A percentile compares a stretch with the other conserved stretches of the same genome.
These are phyloP conservation scores for Pseudogymnoascus sp. DNA, from an alignment of 2,329 filamentous ascomycete species.

Conservation along the genomic window DNA sequence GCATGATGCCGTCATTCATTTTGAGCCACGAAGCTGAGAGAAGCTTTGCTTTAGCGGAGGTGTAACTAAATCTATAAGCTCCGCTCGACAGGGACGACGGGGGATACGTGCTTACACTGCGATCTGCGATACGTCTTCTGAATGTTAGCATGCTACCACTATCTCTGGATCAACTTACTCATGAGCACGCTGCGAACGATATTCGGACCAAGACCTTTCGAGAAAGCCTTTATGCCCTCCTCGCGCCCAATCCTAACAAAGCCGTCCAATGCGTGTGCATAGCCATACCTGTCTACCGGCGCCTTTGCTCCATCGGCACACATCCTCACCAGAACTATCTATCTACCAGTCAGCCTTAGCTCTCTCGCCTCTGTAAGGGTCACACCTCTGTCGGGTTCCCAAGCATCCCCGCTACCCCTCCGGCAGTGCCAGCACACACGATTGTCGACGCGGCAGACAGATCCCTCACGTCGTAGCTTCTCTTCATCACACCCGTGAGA, in stretches of 20 bases:
- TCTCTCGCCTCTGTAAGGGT: background rate
- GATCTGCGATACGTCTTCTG: constrained; percentile 35
- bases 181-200: constrained; percentile 36
- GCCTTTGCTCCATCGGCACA: constrained; percentile 37
- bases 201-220: constrained; percentile 33
- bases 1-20: constrained; percentile 32
- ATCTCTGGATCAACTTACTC: constrained; percentile 28
- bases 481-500: constrained; percentile 26
- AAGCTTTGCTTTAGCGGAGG: constrained; percentile 2
- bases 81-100: background rate
- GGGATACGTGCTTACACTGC: constrained; percentile 28
- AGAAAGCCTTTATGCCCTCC: constrained; percentile 33
- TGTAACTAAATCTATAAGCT: background rate
- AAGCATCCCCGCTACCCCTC: constrained; percentile 35
- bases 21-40: constrained; percentile 13
- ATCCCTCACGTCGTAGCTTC: constrained; percentile 24
- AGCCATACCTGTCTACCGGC: constrained; percentile 29
- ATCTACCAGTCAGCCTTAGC: background rate
- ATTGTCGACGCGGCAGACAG: constrained; percentile 30
- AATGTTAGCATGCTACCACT: constrained; percentile 8
- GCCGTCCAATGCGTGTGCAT: constrained; percentile 32
- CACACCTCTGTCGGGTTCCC: constrained; percentile 37
- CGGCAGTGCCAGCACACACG: constrained; percentile 32
- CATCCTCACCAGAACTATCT: constrained; percentile 37
- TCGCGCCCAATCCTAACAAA: constrained; percentile 29